Base-by-base conservation (phyloP, 2,329 filamentous ascomycete genomes). In the Xylariaceae sp. region DNA sequence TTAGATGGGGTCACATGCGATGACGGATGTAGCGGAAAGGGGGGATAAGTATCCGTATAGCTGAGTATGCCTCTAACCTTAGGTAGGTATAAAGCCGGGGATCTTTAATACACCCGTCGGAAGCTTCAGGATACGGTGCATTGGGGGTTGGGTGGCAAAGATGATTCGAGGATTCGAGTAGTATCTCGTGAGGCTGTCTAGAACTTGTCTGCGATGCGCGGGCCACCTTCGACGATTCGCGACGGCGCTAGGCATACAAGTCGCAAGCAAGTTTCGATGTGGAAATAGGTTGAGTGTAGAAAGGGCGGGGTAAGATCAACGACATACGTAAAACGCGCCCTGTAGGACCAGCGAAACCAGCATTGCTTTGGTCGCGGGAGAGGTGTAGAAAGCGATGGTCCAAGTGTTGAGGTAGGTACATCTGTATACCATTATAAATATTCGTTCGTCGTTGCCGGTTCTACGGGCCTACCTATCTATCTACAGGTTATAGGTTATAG, bases 1-100 rank as follows among this genome's bases (percentile, higher is more conserved):
- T 54, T 54, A 60, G 19, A 29, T 12, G 8, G 48, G 29, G 47
- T 51, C 61, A 63, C 12, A 26, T 31, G 39, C 46, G 39, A 46
- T 50, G 6, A 34, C 8, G 32, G 19, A 19, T 2, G 19, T 19
- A 19, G 19, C 35, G 42, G 47, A 5, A n/a, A 53, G 27, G 52
- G 49, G 44, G 41, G 6, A 53, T 42, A 31, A 48, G 40, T 29
- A 29, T 6, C 42, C 6, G 19, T 44, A 31, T 26, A 30, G 43
- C 40, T 45, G 37, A 9, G 29, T n/a, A 32, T 35, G 11, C 29
- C 29, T 45, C 48, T 47, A 47, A 19, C 19, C 19, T 19, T 19
- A 19, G 19, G 19, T 19, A 19, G 19, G 19, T 48, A 42, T 31
- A 11, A 32, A 39, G 11, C 29, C 27, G n/a, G 40, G 6, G 31